phyloP scores from a whole-genome alignment of 2,329 filamentous ascomycete species.

The Leptographium lundbergii region DNA sequence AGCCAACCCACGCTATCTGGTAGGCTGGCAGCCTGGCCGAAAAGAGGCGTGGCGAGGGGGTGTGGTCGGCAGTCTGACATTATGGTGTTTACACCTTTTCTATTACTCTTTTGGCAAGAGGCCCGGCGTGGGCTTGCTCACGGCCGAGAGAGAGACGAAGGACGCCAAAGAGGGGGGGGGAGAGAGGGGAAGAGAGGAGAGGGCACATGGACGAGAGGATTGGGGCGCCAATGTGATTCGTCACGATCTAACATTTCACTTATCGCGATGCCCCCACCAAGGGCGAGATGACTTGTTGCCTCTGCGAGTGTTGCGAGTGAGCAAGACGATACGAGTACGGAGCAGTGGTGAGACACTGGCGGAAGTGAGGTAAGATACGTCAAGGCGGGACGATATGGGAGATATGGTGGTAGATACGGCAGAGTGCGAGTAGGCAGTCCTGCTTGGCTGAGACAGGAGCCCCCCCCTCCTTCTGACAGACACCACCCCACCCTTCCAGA shows the following conservation, averaged over 20 bases:
- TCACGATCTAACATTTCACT: neutral
- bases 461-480: neutral
- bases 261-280: neutral
- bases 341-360: neutral
- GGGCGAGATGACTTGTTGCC: neutral
- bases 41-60: neutral
- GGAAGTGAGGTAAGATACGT: neutral
- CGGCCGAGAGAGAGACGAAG: neutral
- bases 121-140: neutral
- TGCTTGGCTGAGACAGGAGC: neutral
- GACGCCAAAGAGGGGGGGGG: neutral
- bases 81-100: neutral
- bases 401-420: neutral
- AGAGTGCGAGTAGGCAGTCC: neutral
- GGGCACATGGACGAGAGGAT: neutral
- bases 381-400: neutral
- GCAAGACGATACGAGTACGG: neutral
- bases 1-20: neutral
- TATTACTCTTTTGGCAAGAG: neutral
- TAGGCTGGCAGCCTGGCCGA: neutral
- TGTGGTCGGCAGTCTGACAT: neutral
- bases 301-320: neutral
- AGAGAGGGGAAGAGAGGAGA: neutral
- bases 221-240: slow-evolving; percentile 1
- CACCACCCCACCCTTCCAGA: neutral